These are phyloP conservation scores for Monosporozyma servazzii DNA, from an alignment of 805 yeast species.

Conservation along the genomic window DNA sequence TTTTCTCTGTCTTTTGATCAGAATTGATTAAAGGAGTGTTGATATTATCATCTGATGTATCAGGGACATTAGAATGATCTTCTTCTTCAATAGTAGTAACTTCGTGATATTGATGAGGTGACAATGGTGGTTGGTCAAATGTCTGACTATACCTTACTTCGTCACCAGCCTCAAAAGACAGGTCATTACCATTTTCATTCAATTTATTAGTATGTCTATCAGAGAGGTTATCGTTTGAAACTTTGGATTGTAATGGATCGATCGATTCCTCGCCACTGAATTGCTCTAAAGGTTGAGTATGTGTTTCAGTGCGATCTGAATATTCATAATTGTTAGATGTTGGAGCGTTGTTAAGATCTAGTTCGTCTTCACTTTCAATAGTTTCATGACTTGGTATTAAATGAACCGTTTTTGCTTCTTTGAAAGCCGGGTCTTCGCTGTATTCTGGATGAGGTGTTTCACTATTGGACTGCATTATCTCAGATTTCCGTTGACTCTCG, in stretches of 20 bases:
- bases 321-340: slow-evolving; percentile 1
- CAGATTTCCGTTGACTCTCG: not conserved
- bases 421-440: not conserved
- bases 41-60: not conserved
- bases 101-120: slow-evolving; percentile 20
- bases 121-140: slow-evolving; percentile 7
- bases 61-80: slow-evolving; percentile 4
- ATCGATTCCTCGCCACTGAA: not conserved
- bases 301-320: not conserved
- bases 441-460: not conserved
- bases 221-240: slow-evolving; percentile 1
- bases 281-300: not conserved
- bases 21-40: not conserved
- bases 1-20: slow-evolving; percentile 6
- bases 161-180: slow-evolving; percentile 31
- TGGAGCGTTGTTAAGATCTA: slow-evolving; percentile 11
- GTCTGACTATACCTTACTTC: slow-evolving; percentile 22
- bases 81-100: slow-evolving; percentile 29
- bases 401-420: not conserved
- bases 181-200: slow-evolving; percentile 13
- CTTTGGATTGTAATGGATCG: not conserved
- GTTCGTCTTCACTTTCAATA: not conserved
- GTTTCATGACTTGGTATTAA: slow-evolving; percentile 5
- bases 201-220: slow-evolving; percentile 12
- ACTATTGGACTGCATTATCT: not conserved